Base-by-base conservation (phyloP, 2,329 filamentous ascomycete species). In the Trichoderma breve region DNA sequence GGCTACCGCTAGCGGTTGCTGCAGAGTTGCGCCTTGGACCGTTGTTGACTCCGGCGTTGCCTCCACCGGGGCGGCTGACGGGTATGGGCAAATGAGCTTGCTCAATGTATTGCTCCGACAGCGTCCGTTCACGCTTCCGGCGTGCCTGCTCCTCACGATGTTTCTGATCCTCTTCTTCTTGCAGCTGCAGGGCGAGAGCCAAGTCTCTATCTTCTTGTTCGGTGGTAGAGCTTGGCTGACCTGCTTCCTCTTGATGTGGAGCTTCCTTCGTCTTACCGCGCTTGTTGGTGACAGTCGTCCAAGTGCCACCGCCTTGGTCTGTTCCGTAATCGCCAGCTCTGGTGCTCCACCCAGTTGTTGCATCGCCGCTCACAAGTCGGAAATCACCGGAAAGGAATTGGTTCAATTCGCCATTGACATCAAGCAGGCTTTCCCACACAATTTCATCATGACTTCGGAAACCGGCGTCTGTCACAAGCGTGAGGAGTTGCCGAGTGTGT, bases 331-430 rank as follows among this genome's bases (percentile, higher is more conserved):
- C 70, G 39, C 73, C 74, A 7, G 69, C 71, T 21, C 67, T 68
- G 24, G 73, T 74, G 21, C 74, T 75, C 4, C 75, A 71, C 5
- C 74, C 74, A 11, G 73, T 70, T 15, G 70, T 66, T 72, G 75
- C 72, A 28, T 75, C 72, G 79, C 82, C 76, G 91, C 93, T 91
- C n/a, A 98, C 93, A 0, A 92, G 86, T 36, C 92, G 89, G 81
- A 98, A 98, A 77, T 98, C 95, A 2, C 96, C 96, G 0, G 94
- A 94, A 76, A 94, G 93, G 77, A 97, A 94, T 78, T 95, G 93
- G 3, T 93, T 91, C 15, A 88, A 88, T 77, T 93, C 91, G 8
- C 96, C 96, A 66, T 91, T 96, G 26, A 97, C 91, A 76, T 98
- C 95, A 1, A 92, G 91, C 2, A 99, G 85, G 11, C 92, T 96